Evolutionary conservation across 2,329 filamentous ascomycete genomes (phyloP), one percentile per base, ranked within the genome.

Genomic region (Neobulgaria alba): DNA sequence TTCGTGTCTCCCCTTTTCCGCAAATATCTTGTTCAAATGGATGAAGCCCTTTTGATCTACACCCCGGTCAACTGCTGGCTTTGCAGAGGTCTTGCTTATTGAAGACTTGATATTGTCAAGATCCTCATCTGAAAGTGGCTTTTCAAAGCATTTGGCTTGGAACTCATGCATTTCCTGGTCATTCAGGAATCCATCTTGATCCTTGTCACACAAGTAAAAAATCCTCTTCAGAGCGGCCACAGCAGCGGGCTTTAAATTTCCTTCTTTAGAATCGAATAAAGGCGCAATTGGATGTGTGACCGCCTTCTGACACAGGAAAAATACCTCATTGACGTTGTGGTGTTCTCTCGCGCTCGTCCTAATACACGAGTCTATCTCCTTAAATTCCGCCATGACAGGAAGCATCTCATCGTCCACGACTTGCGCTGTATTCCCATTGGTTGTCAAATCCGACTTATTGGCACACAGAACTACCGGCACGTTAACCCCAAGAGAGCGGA

Each of bases 301-400:
- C 14, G 92, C 92, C 60, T 96, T 96, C 63, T 98, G 92, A 62
- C 92, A 98, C 10, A 98, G 78, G 57, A 95, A 96, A 67, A 98
- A 96, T 45, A 90, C 87, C 62, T 90, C 89, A 61, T 95, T 94
- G 60, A 95, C 85, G 62, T 95, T 95, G 54, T 83, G 80, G 58
- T 95, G 87, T 56, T 95, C 86, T 54, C 86, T 79, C 15, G 90
- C 88, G 63, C 89, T 96, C 7, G 89, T 88, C 41, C 92, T 77
- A 59, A 98, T 96, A 64, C 92, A 98, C 0, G 89, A 95, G 61
- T 98, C 92, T 49, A 98, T 95, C 63, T 96, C 92, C 59, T 95
- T 90, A 66, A 96, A 98, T 65, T 98, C 92, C 46, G 85, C 82
- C 92, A 98, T 95, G 50, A 98, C 82, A 1, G 92, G 92, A 21